phyloP scores from a whole-genome alignment of 805 yeast species.

The Yarrowia yakushimensis region DNA sequence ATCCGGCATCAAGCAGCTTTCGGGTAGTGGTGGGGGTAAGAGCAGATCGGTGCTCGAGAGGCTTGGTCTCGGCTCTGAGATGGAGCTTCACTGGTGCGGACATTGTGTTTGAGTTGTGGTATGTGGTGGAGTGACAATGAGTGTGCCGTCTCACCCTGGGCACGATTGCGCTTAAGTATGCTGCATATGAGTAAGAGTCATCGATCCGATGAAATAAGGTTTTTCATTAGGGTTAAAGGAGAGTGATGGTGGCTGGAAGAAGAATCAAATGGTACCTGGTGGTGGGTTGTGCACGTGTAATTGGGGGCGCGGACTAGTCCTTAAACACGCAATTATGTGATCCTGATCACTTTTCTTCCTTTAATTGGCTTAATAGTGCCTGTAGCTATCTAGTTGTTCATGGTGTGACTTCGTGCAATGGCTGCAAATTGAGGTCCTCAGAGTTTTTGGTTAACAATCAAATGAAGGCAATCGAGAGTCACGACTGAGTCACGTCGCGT shows the following conservation, averaged over 20 bases:
- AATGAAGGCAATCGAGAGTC: background rate
- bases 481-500: background rate
- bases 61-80: conserved; percentile 95
- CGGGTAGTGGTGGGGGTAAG: conserved; percentile 89
- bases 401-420: too few species aligned
- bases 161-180: background rate
- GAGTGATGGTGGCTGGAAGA: background rate
- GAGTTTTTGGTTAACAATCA: too few species aligned
- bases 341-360: too few species aligned
- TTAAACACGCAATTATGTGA: too few species aligned
- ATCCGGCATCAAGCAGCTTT: conserved; percentile 79
- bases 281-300: background rate
- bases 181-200: conserved; percentile 14
- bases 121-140: background rate
- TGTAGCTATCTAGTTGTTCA: too few species aligned
- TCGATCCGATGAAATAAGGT: background rate
- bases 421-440: too few species aligned
- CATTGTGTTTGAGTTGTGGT: conserved; percentile 6
- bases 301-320: too few species aligned
- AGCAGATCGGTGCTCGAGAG: conserved; percentile 95
- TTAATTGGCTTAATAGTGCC: background rate
- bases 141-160: background rate
- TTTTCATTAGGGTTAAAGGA: background rate
- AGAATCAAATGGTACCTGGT: background rate
- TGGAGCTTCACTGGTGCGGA: conserved; percentile 58